Conservation (phyloP, 768 basidiomycete species). For the Mycena crocata region DNA sequence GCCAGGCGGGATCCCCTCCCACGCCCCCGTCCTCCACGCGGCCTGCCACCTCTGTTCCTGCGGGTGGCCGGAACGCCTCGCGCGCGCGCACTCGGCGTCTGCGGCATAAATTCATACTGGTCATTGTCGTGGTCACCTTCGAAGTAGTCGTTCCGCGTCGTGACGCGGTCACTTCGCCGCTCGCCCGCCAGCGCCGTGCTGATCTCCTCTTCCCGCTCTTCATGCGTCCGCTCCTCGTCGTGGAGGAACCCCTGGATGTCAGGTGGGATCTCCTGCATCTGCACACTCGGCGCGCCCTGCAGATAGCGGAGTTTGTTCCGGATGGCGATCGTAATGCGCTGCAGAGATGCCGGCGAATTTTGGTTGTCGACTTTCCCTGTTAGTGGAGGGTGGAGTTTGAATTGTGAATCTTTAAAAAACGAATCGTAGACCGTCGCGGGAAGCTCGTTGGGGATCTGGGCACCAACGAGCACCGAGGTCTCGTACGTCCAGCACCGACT, state of each 20-base stretch:
- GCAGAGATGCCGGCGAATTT: constrained; percentile 85
- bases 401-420: constrained; percentile 92
- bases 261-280: constrained; percentile 96
- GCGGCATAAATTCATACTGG: constrained; percentile 48
- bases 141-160: constrained; percentile 75
- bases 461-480: constrained; percentile 91
- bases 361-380: constrained; percentile 94
- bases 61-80: constrained; percentile 12
- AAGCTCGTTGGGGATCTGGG: constrained; percentile 85
- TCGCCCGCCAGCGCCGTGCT: constrained; percentile 68
- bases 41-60: constrained; percentile 42
- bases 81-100: constrained; percentile 35
- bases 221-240: constrained; percentile 74
- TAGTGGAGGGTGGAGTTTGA: constrained; percentile 93
- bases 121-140: constrained; percentile 81
- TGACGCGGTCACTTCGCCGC: constrained; percentile 62
- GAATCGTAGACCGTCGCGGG: constrained; percentile 91
- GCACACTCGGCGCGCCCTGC: constrained; percentile 95
- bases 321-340: constrained; percentile 88
- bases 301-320: constrained; percentile 91
- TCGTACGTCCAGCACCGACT: constrained; percentile 99
- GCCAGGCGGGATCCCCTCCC: constrained; percentile 45
- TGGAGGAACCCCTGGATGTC: constrained; percentile 83
- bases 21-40: constrained; percentile 48
- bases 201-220: constrained; percentile 78